Base-by-base conservation (phyloP, 495 filamentous ascomycete species). In the Xylaria bambusicola region DNA sequence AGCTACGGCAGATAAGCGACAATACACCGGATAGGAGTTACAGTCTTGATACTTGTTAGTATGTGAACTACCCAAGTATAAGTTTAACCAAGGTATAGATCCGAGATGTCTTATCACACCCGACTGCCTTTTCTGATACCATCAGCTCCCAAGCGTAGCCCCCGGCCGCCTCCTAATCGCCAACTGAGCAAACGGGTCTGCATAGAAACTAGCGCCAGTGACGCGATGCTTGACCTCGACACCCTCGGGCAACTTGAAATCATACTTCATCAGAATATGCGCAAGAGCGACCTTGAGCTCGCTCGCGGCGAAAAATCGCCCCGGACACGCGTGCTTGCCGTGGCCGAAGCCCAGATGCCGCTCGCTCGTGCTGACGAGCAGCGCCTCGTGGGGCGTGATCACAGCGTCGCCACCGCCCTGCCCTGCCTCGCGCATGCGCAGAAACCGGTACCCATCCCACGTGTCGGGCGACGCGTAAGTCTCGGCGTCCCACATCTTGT, bases 371-470 rank as follows among this genome's bases (percentile, higher is more conserved):
- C 69, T 73, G 8, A 78, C 77, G 26, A 81, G 63, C 50, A 81
- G 80, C 38, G 72, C 70, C 2, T 33, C 29, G 5, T 33, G 29
- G 5, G 29, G 10, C 10, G 29, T 5, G 29, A 33, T 33, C 5
- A 5, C 29, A 10, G 29, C n/a, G n/a, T n/a, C n/a, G n/a, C 10
- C 29, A 10, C 5, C 29, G 29, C 5, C 29, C 10, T 33, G 29
- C 10, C 29, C 10, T 33, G 5, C 79, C 27, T 66, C 57, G 23
- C 73, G 63, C 68, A 75, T 71, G 5, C 70, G 71, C 48, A 73
- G 64, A 62, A 81, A 83, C 9, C 80, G 77, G 41, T 71, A 73
- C 13, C 71, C 73, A 60, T 84, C 78, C 67, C 71, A 84, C n/a
- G 54, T 58, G 7, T 69, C 61, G 8, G 80, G 68, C 24, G 75